Base-by-base conservation (phyloP, 805 yeast species). In the Pichia exigua region DNA sequence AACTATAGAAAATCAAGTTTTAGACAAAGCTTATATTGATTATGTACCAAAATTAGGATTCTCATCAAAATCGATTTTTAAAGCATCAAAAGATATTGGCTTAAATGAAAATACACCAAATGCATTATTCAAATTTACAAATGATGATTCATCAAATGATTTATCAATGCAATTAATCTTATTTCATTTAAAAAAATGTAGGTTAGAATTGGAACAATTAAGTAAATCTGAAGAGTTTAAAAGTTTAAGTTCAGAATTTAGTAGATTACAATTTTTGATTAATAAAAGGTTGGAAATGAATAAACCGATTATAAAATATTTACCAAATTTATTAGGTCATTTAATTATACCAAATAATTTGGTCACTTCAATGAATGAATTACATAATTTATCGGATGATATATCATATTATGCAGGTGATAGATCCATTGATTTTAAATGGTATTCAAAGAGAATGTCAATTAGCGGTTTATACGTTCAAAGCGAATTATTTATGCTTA, bases 401-500 rank as follows among this genome's bases (percentile, higher is more conserved):
- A 74, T 92, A 53, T 78, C 87, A 44, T 89, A 69, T 66, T 81
- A 79, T 59, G 82, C 96, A 0, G 94, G 91, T 12, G 97, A 91
- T 63, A 62, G 67, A 49, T 78, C 94, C 21, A 82, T 82, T 57
- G 96, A 89, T 65, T 83, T 86, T 64, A 85, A 88, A 4, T 92
- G 99, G 99, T 92, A 92, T 66, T 73, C 95, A n/a, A 87, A 90
- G 63, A 74, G 99, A 57, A 70, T 85, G 17, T 77, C 86, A 10
- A 64, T 92, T 17, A 77, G 87, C 24, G 74, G 85, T 2, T 76
- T 85, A 2, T 88, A 87, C 65, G 85, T 86, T 2, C 78, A 84
- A 40, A 71, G 85, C 41, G 97, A 92, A 65, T 69, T 88, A 55
- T 88, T 79, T 70, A 85, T 85, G 94, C 71, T 87, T 44, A 83